A percentile compares a stretch with the other conserved stretches of the same genome.
Evolutionary conservation across 2,329 filamentous ascomycete genomes (phyloP).

Genomic region (Venturia aucupariae): DNA sequence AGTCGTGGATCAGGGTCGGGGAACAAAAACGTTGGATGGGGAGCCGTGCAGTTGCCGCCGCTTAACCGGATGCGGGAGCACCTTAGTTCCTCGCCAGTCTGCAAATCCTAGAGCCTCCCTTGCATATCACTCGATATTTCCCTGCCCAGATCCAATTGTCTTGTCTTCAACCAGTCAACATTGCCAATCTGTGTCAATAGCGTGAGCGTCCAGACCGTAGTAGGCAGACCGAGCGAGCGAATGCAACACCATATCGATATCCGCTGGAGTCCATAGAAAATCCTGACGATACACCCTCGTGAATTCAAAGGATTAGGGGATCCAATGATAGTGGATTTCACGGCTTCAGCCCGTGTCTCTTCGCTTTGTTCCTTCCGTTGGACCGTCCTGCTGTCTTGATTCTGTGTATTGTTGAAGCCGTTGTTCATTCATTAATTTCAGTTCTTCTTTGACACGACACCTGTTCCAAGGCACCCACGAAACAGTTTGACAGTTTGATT

Average conservation of each 20-base stretch:
- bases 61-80: background rate
- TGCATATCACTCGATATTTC: background rate
- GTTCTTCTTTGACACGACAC: background rate
- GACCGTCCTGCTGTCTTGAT: background rate
- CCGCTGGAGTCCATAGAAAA: background rate
- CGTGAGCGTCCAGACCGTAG: background rate
- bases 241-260: background rate
- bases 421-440: no score
- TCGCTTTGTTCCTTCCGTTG: background rate
- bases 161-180: background rate
- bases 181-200: background rate
- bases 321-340: no score
- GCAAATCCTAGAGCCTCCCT: background rate
- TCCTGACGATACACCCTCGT: background rate
- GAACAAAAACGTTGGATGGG: background rate
- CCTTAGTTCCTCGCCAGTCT: background rate
- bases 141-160: background rate
- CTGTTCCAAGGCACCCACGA: background rate
- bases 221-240: background rate
- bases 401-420: background rate
- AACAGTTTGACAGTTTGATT: background rate
- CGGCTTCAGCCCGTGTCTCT: no score
- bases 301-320: background rate
- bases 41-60: conserved; percentile 3
- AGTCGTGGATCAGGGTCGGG: no score